Conservation (phyloP, 306 rosid species). For the Hippophae tibetana region DNA sequence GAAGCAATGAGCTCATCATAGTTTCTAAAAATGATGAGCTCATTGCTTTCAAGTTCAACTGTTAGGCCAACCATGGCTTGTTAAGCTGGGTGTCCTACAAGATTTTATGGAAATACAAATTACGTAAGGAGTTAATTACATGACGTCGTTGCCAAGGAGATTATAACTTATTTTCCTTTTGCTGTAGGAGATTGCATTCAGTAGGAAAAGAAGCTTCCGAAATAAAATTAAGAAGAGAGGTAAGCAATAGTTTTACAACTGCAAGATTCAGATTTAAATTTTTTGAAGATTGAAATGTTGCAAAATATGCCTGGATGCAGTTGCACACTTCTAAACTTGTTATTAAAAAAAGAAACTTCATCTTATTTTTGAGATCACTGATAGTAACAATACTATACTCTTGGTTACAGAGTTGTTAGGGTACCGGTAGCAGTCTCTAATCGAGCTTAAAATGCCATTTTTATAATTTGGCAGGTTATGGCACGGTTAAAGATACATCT, state of each 20-base stretch:
- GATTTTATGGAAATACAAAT: neutral
- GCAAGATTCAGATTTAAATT: neutral
- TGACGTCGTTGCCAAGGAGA: neutral
- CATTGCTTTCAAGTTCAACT: neutral
- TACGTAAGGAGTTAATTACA: neutral
- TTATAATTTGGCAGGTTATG: no score
- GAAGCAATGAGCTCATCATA: no score
- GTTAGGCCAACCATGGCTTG: neutral
- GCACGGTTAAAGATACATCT: no score
- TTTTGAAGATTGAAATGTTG: no score
- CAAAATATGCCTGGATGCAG: no score
- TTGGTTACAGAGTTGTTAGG: no score
- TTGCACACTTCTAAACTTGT: no score
- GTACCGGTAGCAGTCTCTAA: no score
- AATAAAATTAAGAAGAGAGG: constrained; percentile 79
- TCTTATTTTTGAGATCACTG: no score
- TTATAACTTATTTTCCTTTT: constrained; percentile 11
- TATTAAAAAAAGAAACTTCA: no score
- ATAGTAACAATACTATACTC: no score
- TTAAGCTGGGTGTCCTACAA: neutral
- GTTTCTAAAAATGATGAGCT: neutral
- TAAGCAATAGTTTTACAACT: constrained; percentile 6
- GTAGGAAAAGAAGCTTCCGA: constrained; percentile 92
- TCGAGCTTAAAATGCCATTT: no score
- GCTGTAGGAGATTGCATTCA: constrained; percentile 79